Base-by-base conservation (phyloP, 441 rosid species). In the Gossypium laxum region DNA sequence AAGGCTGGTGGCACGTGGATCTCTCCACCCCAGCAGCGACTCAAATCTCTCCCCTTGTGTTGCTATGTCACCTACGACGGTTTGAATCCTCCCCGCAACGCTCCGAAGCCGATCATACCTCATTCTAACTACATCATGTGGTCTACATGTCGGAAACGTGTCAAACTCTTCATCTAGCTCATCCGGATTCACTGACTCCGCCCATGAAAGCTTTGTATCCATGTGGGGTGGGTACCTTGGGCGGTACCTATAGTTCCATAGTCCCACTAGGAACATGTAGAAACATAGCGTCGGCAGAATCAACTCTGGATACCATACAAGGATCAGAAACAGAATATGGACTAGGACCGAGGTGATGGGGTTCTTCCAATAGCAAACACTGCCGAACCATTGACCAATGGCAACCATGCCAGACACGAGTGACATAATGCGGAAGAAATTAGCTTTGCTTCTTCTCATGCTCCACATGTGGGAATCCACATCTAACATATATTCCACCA, bases 381-480 rank as follows among this genome's bases (percentile, higher is more conserved):
- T 85, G 4, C 75, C 82, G 2, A 86, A 74, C 92, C 90, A 86
- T 11, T 73, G 67, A 24, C 73, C 78, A 2, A 83, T 63, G 0
- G 82, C 64, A 65, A 86, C 78, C 76, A 72, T 73, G 11, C 88
- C 82, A 0, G 89, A 83, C 12, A 83, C 64, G 15, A 88, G 83
- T 0, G 90, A 81, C 82, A 83, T 86, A 18, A 88, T 78, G 5
- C 90, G 79, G 41, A 85, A 85, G 73, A 88, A 86, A 71, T 86
- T 86, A 6, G 88, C 92, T 82, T 86, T 88, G 81, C 89, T 88
- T 82, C 89, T 83, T 72, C 90, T 85, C 90, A 85, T 88, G 76
- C 92, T 88, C 92, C 90, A 86, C 72, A 85, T 66, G 56, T 85
- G 88, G 0, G 90, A 88, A 69, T 86, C 90, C 32, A 88, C 88